These are phyloP conservation scores for Ascochyta pisi DNA, from an alignment of 2,329 filamentous ascomycete species.

Conservation along the genomic window DNA sequence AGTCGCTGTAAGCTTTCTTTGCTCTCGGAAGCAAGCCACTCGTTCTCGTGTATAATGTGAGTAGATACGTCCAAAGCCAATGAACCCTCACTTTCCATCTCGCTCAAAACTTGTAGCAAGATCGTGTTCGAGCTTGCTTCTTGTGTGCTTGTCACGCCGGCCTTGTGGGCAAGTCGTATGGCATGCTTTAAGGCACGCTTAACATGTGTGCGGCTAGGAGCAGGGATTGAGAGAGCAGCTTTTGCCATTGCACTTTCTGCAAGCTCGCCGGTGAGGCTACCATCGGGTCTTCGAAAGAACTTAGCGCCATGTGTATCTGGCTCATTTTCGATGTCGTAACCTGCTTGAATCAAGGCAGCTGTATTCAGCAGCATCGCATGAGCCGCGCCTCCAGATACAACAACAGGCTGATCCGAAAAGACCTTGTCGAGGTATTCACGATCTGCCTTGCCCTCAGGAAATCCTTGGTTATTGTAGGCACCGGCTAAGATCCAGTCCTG, in stretches of 20 bases:
- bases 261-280: constrained; percentile 41
- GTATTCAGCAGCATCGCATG: constrained; percentile 33
- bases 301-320: constrained; percentile 29
- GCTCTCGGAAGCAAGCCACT: constrained; percentile 14
- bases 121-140: constrained; percentile 41
- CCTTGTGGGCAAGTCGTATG: constrained; percentile 30
- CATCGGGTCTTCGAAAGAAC: constrained; percentile 32
- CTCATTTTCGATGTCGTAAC: constrained; percentile 31
- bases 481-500: constrained; percentile 33
- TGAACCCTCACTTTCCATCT: constrained; percentile 32
- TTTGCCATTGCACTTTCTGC: constrained; percentile 34
- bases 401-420: constrained; percentile 40
- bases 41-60: constrained; percentile 21
- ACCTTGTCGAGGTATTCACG: constrained; percentile 32
- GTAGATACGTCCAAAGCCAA: constrained; percentile 33
- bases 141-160: constrained; percentile 43
- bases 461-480: constrained; percentile 21
- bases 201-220: constrained; percentile 21
- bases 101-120: constrained; percentile 32
- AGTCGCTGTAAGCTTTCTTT: constrained; percentile 18
- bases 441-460: constrained; percentile 22
- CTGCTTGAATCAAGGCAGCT: constrained; percentile 20
- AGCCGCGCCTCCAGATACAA: constrained; percentile 37
- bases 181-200: constrained; percentile 28
- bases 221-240: constrained; percentile 26